Evolutionary conservation across 257 asterid genomes (phyloP).

Genomic region (Nicotiana tomentosiformis): DNA sequence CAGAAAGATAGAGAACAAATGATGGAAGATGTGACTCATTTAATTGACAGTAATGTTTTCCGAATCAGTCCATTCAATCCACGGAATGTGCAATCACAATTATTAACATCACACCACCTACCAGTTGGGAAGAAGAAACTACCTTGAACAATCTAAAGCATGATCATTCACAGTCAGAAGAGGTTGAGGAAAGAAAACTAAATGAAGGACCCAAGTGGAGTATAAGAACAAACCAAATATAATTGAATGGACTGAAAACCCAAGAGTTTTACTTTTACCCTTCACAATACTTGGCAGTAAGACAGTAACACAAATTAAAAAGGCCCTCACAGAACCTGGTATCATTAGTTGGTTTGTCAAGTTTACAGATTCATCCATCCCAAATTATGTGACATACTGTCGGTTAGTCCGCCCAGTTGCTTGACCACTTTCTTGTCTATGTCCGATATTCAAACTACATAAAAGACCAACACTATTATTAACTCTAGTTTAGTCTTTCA

Average conservation of each 20-base stretch:
- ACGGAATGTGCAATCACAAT: not conserved
- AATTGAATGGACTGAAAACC: not conserved
- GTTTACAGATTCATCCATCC: not conserved
- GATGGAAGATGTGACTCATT: not conserved
- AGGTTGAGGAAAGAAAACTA: not conserved
- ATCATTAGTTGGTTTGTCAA: not conserved
- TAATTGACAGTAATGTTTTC: not conserved
- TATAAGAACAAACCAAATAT: not conserved
- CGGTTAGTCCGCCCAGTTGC: not conserved
- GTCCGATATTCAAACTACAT: not conserved
- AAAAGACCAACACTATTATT: not conserved
- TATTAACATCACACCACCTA: not conserved
- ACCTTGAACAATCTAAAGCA: not conserved
- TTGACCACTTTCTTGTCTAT: not conserved
- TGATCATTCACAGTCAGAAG: not conserved
- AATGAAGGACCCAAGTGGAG: not conserved
- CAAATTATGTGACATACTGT: not conserved
- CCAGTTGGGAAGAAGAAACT: slow-evolving; percentile 7
- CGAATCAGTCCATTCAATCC: not conserved
- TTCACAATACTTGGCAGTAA: not conserved
- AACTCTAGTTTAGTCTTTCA: slow-evolving; percentile 4
- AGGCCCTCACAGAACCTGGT: not conserved
- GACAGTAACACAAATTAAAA: not conserved
- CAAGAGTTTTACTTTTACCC: not conserved
- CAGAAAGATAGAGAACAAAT: not conserved